Base-by-base conservation (phyloP, 2,329 filamentous ascomycete genomes). In the Epichloe gansuensis region DNA sequence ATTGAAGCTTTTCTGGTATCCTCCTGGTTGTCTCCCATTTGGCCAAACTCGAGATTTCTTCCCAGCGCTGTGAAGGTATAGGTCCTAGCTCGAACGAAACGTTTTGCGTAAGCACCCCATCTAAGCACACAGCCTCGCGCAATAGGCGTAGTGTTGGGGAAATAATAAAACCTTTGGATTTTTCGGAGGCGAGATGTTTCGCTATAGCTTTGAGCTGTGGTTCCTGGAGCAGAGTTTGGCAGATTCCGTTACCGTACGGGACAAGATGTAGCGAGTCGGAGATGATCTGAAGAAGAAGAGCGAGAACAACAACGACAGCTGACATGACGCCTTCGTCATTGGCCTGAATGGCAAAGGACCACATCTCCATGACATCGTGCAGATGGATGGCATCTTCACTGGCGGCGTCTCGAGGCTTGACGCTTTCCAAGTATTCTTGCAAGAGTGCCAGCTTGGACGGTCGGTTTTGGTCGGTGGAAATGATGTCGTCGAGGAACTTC, bases 111-210 rank as follows among this genome's bases (percentile, higher is more conserved):
- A 43, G 82, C 80, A 13, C 93, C 94, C 90, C 90, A 67, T 97
- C 91, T 57, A 95, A 86, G 52, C 77, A 82, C 15, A 88, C 81
- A n/a, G 91, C 77, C 69, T 98, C 91, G 50, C 85, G 87, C 55
- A 98, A 76, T 50, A 98, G 72, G 53, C 91, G 83, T 54, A 98
- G 72, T 25, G 87, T 91, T 1, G 93, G 91, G 3, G 89, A 93
- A 55, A 96, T 91, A 54, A 97, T 74, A 67, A 88, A 89, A 41
- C 90, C 89, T 63, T 94, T 95, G 47, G 82, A 78, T 67, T 89
- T 91, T 25, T 87, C 84, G 0, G 88, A 82, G 3, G 87, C 85
- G 17, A 97, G 71, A 55, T 88, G 89, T 55, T 84, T 83, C 35
- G 88, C 83, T 25, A 97, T 71, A 3, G 95, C 78, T 60, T 91